A percentile compares a stretch with the other conserved stretches of the same genome.
Evolutionary conservation across 2,329 filamentous ascomycete species (phyloP).

Genomic region (Lasiodiplodia citricola): DNA sequence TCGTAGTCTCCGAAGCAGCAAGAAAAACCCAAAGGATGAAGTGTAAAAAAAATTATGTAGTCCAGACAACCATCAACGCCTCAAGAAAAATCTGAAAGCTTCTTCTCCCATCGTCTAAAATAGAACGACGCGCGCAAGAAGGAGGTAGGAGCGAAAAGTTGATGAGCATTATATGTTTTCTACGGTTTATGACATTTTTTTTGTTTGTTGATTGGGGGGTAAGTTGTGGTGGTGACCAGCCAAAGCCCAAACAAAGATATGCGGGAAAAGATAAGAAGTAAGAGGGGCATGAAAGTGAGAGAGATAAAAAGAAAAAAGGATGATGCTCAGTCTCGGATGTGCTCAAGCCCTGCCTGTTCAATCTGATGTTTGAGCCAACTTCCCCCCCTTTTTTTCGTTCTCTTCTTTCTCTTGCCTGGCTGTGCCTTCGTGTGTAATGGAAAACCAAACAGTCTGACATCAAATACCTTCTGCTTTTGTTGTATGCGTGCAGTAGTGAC

Average conservation of each 20-base stretch:
- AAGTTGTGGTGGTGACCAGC: neutral
- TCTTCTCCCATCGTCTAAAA: neutral
- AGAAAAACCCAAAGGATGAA: no score
- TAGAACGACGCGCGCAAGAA: neutral
- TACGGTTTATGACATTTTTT: neutral
- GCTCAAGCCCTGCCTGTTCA: slow-evolving; percentile 20
- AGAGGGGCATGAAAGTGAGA: neutral
- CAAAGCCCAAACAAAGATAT: neutral
- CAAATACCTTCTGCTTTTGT: slow-evolving; percentile 18
- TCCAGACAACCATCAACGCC: no score
- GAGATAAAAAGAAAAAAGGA: neutral
- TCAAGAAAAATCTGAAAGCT: no score
- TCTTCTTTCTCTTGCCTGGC: neutral
- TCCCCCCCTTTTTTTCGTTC: neutral
- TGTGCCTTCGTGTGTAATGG: neutral
- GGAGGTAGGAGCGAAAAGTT: neutral
- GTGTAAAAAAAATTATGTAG: no score
- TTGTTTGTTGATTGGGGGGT: neutral
- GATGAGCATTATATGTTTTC: neutral
- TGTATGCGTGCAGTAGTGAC: slow-evolving; percentile 14
- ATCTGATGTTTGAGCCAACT: slow-evolving; percentile 18
- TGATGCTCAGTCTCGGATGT: slow-evolving; percentile 24
- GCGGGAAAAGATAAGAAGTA: neutral
- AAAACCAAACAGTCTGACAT: neutral
- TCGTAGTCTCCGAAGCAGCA: no score